phyloP scores from a whole-genome alignment of 805 yeast genomes.

The Ogataea degrootiae region DNA sequence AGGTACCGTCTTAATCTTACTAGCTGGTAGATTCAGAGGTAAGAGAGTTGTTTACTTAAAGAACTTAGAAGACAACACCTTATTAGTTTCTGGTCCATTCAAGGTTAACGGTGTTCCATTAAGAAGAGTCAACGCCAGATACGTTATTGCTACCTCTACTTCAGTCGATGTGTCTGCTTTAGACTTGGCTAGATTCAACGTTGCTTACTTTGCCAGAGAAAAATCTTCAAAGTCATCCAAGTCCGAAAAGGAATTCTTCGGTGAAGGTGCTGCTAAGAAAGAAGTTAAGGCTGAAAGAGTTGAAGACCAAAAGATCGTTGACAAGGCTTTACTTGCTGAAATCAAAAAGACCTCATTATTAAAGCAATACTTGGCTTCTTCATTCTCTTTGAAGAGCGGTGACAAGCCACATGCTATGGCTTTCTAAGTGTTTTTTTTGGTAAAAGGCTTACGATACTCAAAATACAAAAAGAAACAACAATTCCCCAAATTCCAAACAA shows the following conservation, averaged over 20 bases:
- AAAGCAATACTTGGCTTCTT: slow-evolving; percentile 91
- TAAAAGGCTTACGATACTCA: neutral
- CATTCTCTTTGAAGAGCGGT: slow-evolving; percentile 96
- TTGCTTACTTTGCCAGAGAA: slow-evolving; percentile 95
- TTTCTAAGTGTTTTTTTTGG: slow-evolving; percentile 51
- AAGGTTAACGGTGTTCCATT: slow-evolving; percentile 99
- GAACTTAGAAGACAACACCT: slow-evolving; percentile 95
- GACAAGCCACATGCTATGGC: slow-evolving; percentile 98
- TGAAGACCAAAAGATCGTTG: slow-evolving; percentile 94
- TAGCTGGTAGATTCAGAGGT: slow-evolving; percentile 99
- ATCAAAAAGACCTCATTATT: slow-evolving; percentile 96
- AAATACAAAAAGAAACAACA: slow-evolving; percentile 1
- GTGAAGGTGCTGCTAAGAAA: slow-evolving; percentile 70
- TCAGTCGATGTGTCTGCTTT: slow-evolving; percentile 73
- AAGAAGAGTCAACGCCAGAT: slow-evolving; percentile 98
- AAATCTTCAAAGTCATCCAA: slow-evolving; percentile 75
- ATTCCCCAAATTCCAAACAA: neutral
- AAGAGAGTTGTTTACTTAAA: slow-evolving; percentile 98
- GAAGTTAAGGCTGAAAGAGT: slow-evolving; percentile 90
- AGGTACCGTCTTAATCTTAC: slow-evolving; percentile 94
- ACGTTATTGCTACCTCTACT: slow-evolving; percentile 98
- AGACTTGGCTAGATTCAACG: slow-evolving; percentile 87
- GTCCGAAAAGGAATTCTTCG: slow-evolving; percentile 90
- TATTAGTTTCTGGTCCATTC: slow-evolving; percentile 98
- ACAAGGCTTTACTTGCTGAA: slow-evolving; percentile 85